Evolutionary conservation across 2,329 filamentous ascomycete species (phyloP), one percentile per base, ranked within the genome.

Genomic region (Gremmenia infestans): DNA sequence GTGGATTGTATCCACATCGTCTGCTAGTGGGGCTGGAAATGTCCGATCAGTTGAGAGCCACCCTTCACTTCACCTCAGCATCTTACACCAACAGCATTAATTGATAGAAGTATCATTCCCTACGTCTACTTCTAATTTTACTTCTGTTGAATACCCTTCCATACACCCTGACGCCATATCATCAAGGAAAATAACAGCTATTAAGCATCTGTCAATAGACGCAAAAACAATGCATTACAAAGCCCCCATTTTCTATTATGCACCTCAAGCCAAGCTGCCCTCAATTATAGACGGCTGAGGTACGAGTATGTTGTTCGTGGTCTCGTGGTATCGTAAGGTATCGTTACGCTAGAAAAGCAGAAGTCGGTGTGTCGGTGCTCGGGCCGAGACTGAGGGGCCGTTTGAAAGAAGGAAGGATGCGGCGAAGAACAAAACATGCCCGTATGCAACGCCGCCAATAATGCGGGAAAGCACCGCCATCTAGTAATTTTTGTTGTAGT

Each of bases 291-390:
- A 53, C 37, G 37, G 17, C 37, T 17, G 39, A 61, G 53, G 45
- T 17, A 57, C 48, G 55, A 60, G 63, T 47, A 37, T 61, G 58
- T 49, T 61, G 58, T 51, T 68, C 65, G 58, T 68, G 57, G 60
- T 63, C 60, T 65, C 66, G 54, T 68, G 62, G 61, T 58, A 57
- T 68, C 65, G 56, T 67, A 56, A 60, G 54, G 53, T 52, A 63
- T 67, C 65, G 60, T 65, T 63, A 66, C 60, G 60, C 63, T 62
- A 48, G 54, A 56, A 60, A 64, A 63, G 57, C 57, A 62, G 57
- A 60, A 37, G 52, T 60, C 60, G 47, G 53, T 52, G 52, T 50
- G 53, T 46, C 50, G 42, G 50, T 50, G 56, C 43, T 54, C 37
- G 43, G 32, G 37, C 43, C 40, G 56, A 36, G 50, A 37, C 37